Percentiles rank a stretch among this genome's conserved stretches.
Evolutionary conservation across 2,329 filamentous ascomycete species (phyloP).

Genomic region (Cryoendolithus antarcticus): DNA sequence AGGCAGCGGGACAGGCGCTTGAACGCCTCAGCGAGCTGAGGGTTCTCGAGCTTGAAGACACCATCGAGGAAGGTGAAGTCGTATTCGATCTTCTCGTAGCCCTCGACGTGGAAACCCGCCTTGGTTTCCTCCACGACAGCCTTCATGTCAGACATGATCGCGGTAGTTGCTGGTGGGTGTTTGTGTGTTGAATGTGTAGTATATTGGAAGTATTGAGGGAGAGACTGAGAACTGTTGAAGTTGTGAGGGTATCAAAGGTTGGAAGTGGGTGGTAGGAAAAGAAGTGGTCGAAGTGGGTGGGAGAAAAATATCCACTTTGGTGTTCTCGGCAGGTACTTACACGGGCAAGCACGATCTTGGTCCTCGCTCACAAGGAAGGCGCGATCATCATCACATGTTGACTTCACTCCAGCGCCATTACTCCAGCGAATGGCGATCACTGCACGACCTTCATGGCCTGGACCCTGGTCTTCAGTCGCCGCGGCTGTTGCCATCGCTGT

Average conservation of each 20-base stretch:
- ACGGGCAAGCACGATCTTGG: too few relatives aligned
- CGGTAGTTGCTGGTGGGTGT: background rate
- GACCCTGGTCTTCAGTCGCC: too few relatives aligned
- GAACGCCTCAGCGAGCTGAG: constrained; percentile 53
- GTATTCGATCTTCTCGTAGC: constrained; percentile 66
- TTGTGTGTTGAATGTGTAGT: too few relatives aligned
- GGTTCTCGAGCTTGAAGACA: constrained; percentile 50
- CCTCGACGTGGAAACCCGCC: constrained; percentile 56
- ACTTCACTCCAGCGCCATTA: too few relatives aligned
- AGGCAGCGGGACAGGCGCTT: constrained; percentile 52
- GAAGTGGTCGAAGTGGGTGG: constrained; percentile 1
- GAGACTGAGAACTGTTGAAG: too few relatives aligned
- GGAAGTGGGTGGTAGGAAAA: constrained; percentile 6
- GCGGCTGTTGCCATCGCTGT: too few relatives aligned
- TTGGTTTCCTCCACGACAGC: constrained; percentile 52
- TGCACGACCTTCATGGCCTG: too few relatives aligned
- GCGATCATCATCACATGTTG: too few relatives aligned
- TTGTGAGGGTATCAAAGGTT: background rate
- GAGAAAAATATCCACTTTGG: constrained; percentile 1
- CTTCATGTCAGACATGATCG: constrained; percentile 55
- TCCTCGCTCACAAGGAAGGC: too few relatives aligned
- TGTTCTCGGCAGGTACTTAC: too few relatives aligned
- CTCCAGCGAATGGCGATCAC: too few relatives aligned
- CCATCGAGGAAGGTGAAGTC: constrained; percentile 62
- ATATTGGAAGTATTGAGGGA: too few relatives aligned